Evolutionary conservation across 2,329 filamentous ascomycete genomes (phyloP), one percentile per base, ranked within the genome.

Genomic region (Aspergillus sp.): DNA sequence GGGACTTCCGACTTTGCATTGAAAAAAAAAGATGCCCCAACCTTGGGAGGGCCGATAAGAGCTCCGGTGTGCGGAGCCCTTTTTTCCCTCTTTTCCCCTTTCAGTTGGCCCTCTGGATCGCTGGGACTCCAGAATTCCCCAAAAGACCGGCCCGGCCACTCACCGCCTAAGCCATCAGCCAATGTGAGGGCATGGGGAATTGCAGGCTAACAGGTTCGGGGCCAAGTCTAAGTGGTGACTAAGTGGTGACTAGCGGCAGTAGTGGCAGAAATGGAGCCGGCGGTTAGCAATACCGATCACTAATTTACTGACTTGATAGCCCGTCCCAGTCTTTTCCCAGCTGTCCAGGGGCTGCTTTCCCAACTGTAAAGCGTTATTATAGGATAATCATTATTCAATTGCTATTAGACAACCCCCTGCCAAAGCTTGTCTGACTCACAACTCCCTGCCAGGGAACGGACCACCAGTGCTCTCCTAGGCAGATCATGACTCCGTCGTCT

Each of bases 11-110:
- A 36, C 32, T 36, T 36, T 36, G 32, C 32, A 36, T 11, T 36
- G 32, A 63, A 61, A 62, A 38, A 44, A 50, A 27, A 57, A 57
- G 60, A 61, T 52, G 52, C 51, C 60, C 56, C 57, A 59, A 63
- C 54, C 49, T 59, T 48, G 49, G 54, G 42, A 36, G 32, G 53
- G 62, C 66, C 67, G 68, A 70, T 72, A 69, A 71, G 68, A 68
- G 62, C 63, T 69, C 70, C 70, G 70, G 68, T 71, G 64, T 66
- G 65, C 70, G 70, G 70, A 67, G 66, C 41, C 53, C 39, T 58
- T 42, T 27, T 15, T 30, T 50, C 60, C 42, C 27, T 17, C 21
- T 53, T 59, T 54, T 50, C 3, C n/a, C 17, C 39, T 48, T 47
- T 62, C 32, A 36, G 32, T 61, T 50, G 41, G 38, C 27, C 11